phyloP scores from a whole-genome alignment of 768 basidiomycete species.

The Termitomyces titanicus region DNA sequence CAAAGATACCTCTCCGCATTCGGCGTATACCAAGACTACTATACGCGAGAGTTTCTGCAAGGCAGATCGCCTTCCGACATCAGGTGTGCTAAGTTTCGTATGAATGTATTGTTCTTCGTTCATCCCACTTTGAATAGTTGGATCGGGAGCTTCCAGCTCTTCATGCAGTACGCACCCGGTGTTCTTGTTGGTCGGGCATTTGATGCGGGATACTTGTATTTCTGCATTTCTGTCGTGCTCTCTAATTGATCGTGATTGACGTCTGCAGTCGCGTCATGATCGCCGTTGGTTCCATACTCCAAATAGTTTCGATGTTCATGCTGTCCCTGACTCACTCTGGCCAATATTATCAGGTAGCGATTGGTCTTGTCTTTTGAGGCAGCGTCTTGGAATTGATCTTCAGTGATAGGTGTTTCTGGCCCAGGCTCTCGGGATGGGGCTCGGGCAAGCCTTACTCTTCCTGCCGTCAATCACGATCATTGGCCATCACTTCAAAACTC shows the following conservation, averaged over 20 bases:
- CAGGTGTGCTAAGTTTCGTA: constrained; percentile 23
- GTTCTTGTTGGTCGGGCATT: constrained; percentile 38
- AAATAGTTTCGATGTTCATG: constrained; percentile 40
- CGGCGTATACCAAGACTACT: constrained; percentile 47
- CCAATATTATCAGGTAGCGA: constrained; percentile 40
- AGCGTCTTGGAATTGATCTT: not conserved
- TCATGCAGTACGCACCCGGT: constrained; percentile 39
- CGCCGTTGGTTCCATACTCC: constrained; percentile 28
- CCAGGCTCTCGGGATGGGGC: constrained; percentile 56
- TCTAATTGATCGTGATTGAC: constrained; percentile 6
- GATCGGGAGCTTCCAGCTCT: constrained; percentile 48
- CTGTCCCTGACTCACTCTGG: constrained; percentile 37
- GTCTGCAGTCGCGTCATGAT: constrained; percentile 33
- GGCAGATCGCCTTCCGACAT: constrained; percentile 41
- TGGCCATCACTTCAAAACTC: constrained; percentile 42
- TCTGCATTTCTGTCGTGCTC: constrained; percentile 19
- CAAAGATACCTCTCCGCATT: constrained; percentile 41
- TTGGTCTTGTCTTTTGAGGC: not conserved
- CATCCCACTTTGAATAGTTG: constrained; percentile 28
- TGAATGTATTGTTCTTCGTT: not conserved
- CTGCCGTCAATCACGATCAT: constrained; percentile 45
- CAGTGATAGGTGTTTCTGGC: constrained; percentile 42
- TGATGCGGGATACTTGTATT: constrained; percentile 46
- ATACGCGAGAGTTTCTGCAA: constrained; percentile 35
- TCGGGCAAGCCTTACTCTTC: constrained; percentile 45